Evolutionary conservation across 352 stramenopile genomes (phyloP), one percentile per base, ranked within the genome.

Genomic region (Pythium guiyangense): DNA sequence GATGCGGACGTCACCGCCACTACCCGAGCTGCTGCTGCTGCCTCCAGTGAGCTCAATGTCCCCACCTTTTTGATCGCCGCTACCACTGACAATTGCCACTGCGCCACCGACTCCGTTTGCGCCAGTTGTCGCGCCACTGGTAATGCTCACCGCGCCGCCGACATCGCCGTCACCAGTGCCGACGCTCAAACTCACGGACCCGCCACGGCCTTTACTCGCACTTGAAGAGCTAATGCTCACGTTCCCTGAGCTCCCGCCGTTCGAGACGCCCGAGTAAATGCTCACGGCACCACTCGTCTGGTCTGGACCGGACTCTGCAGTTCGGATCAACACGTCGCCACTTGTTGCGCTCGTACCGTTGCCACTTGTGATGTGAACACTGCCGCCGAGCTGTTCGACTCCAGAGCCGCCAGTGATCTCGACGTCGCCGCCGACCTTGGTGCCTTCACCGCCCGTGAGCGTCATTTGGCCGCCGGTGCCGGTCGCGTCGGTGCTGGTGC

Each of bases 31-130:
- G 12, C 64, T 56, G 2, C 43, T 42, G 26, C 64, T 60, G 14
- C n/a, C n/a, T n/a, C 46, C 61, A 14, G 57, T 42, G 27, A 71
- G 59, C 8, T 81, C 27, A 59, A 78, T 53, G 52, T 57, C 46
- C 15, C 64, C 34, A 6, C 66, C 63, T 42, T 46, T 48, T 25
- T 54, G 45, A 1, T 47, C 44, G 17, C 64, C 64, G 3, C 34
- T 39, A 4, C 67, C 67, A 53, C 65, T 64, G 18, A 40, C 27
- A 51, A 77, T 53, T 20, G 61, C 46, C 3, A 77, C 54, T 6
- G 47, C 26, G 10, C 69, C 69, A 22, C 69, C 69, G 26, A 59
- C 42, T 6, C 62, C 65, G 4, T 43, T 34, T 10, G 25, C 22
- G 22, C 57, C 57, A 14, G 44, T 43, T 25, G 52, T 66, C 35